phyloP scores from a whole-genome alignment of 306 rosid species.

The Begonia loranthoides region DNA sequence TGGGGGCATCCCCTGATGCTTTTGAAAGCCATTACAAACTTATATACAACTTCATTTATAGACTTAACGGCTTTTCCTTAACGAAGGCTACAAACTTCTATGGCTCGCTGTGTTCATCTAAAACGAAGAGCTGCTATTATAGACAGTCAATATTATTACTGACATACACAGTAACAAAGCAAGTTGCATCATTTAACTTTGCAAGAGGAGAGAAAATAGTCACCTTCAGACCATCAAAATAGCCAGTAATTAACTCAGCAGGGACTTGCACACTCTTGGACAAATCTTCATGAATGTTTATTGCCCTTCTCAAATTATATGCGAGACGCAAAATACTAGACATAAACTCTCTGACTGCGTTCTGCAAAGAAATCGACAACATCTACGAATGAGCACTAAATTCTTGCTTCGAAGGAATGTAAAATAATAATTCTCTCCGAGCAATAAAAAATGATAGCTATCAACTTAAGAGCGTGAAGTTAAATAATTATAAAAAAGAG shows the following conservation, averaged over 20 bases:
- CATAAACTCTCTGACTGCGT: slow-evolving; percentile 45
- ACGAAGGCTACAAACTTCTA: no score
- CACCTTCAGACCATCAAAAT: slow-evolving; percentile 64
- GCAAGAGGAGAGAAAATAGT: not conserved
- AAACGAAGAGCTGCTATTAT: not conserved
- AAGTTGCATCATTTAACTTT: slow-evolving; percentile 1
- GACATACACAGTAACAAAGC: not conserved
- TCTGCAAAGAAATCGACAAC: slow-evolving; percentile 26
- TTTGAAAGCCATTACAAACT: no score
- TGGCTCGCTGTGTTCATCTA: not conserved
- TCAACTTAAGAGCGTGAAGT: not conserved
- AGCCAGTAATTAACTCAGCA: slow-evolving; percentile 68
- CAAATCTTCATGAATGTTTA: slow-evolving; percentile 52
- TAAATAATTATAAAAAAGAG: not conserved
- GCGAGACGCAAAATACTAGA: slow-evolving; percentile 39
- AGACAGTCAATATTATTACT: not conserved
- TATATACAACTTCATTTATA: no score
- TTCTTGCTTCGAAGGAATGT: not conserved
- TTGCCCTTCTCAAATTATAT: slow-evolving; percentile 47
- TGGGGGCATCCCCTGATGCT: no score
- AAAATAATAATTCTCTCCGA: not conserved
- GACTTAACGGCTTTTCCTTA: no score
- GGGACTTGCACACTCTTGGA: slow-evolving; percentile 29
- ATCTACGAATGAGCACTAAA: not conserved
- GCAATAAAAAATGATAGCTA: not conserved